Evolutionary conservation across 2,329 filamentous ascomycete species (phyloP), one percentile per base, ranked within the genome.

Genomic region (Juglanconis juglandina): DNA sequence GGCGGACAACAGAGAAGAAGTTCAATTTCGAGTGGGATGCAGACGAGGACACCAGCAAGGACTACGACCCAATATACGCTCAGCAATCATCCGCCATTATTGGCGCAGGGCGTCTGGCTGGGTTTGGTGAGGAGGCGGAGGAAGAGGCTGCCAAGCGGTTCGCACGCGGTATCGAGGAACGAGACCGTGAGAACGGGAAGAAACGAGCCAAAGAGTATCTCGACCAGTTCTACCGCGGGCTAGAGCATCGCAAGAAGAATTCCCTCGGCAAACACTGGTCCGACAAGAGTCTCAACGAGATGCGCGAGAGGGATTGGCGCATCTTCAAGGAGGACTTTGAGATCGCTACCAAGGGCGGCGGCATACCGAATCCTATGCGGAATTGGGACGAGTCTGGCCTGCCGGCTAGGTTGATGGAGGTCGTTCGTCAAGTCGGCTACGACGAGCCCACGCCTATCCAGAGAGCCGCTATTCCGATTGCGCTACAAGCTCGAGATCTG

Each of bases 281-380:
- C 58, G 91, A 97, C 72, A 99, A 99, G 85, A 84, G 83, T 64
- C 79, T 98, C 64, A 87, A 90, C 13, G 91, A 96, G 69, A 99
- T 99, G 95, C 90, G 92, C 64, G 93, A 98, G 76, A 84, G 95
- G 72, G 95, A 99, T 75, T 99, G 95, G 95, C 91, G 95, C 71
- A 98, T 99, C 68, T 97, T 99, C 86, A 99, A 98, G 77, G 95
- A 98, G 74, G 93, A 99, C 75, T 98, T 96, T 78, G 96, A 95
- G 68, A 99, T 99, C 72, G 83, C 89, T 46, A 97, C 92, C 8
- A 98, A 96, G 74, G 95, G 95, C 60, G 94, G 94, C 48, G 83
- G 84, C 33, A 92, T 98, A 59, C 95, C 95, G 1, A 94, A 98
- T 69, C 95, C 95, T 0, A 98, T 99, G 93, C 92, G 95, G 53